Percentiles rank a stretch among this genome's conserved stretches.
Evolutionary conservation across 768 basidiomycete species (phyloP).

Genomic region (Leccinum fibrillosum): DNA sequence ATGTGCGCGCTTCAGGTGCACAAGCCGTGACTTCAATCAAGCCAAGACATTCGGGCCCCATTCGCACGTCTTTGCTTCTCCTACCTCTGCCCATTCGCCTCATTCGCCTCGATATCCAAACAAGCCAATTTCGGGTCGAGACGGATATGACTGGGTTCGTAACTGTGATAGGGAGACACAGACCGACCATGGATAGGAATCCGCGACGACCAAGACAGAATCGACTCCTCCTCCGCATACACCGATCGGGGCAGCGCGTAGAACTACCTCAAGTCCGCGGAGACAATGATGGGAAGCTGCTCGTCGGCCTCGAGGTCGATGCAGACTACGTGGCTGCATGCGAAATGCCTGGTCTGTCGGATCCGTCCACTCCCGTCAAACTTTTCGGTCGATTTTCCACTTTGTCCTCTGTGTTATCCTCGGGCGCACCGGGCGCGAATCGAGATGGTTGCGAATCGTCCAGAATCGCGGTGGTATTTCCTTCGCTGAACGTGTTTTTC

Average conservation of each 20-base stretch:
- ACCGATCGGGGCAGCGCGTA: constrained; percentile 16
- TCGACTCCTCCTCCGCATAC: constrained; percentile 28
- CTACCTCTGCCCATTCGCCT: not conserved
- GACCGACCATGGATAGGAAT: constrained; percentile 26
- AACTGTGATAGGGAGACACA: constrained; percentile 23
- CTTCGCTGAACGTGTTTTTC: constrained; percentile 25
- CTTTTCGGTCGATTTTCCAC: constrained; percentile 8
- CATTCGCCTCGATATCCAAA: not conserved
- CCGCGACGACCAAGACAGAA: constrained; percentile 27
- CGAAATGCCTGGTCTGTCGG: constrained; percentile 7
- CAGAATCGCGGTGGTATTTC: constrained; percentile 17
- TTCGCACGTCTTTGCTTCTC: too few relatives aligned
- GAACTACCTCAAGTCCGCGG: constrained; percentile 8
- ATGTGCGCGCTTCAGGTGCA: too few relatives aligned
- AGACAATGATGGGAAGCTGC: constrained; percentile 11
- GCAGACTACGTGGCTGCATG: not conserved
- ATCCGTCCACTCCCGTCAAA: constrained; percentile 18
- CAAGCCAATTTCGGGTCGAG: constrained; percentile 3
- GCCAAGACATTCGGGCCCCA: too few relatives aligned
- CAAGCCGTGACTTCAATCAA: too few relatives aligned
- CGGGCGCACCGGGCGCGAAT: not conserved
- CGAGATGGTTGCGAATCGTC: constrained; percentile 8
- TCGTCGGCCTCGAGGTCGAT: constrained; percentile 11
- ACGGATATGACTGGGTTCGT: constrained; percentile 3
- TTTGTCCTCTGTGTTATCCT: not conserved